Conservation (phyloP, 805 yeast genomes). For the Cyberlindnera amylophila region DNA sequence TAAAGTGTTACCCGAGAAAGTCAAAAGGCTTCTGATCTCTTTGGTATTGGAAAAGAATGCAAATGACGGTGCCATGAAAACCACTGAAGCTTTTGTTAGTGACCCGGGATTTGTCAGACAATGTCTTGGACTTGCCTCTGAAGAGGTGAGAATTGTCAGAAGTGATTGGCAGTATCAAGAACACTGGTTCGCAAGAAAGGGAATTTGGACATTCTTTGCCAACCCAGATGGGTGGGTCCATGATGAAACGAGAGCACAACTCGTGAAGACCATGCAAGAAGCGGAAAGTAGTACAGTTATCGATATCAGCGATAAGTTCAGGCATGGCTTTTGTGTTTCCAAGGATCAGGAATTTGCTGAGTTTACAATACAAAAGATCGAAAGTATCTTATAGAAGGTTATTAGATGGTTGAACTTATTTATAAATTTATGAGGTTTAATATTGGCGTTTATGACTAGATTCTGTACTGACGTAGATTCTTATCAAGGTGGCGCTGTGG, state of each 20-base stretch:
- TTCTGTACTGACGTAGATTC: no score
- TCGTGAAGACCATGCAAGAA: constrained; percentile 36
- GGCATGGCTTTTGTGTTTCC: constrained; percentile 60
- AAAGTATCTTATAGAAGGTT: background rate
- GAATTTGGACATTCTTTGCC: constrained; percentile 57
- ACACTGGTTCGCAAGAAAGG: constrained; percentile 33
- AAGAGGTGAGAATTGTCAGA: constrained; percentile 53
- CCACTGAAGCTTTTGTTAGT: constrained; percentile 40
- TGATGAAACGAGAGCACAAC: constrained; percentile 42
- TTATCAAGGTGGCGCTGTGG: no score
- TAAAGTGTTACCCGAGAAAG: constrained; percentile 25
- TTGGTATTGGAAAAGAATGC: constrained; percentile 13
- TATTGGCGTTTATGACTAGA: no score
- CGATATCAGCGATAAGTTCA: constrained; percentile 34
- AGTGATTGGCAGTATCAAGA: constrained; percentile 50
- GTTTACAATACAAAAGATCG: constrained; percentile 30
- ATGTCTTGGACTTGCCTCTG: constrained; percentile 50
- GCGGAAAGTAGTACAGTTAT: constrained; percentile 29
- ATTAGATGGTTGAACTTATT: no score
- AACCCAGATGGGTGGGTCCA: constrained; percentile 65
- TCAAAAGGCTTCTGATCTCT: constrained; percentile 2
- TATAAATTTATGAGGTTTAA: no score
- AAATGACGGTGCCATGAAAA: constrained; percentile 20
- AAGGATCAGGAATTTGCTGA: constrained; percentile 46
- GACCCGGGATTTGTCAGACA: constrained; percentile 48